Conservation (phyloP, 768 basidiomycete genomes). For the Termitomyces bulborhizus region DNA sequence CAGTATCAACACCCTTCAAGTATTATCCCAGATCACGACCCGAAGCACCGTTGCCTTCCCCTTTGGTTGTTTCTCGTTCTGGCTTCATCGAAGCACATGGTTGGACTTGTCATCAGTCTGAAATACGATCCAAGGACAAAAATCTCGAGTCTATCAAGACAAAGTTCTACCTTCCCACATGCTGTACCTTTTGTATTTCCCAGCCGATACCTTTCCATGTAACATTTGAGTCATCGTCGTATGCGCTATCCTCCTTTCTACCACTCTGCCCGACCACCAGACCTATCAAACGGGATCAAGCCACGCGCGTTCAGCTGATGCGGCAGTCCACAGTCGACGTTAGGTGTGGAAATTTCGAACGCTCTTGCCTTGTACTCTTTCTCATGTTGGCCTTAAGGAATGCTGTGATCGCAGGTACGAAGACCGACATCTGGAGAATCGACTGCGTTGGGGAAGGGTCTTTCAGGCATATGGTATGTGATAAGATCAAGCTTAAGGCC, state of each 20-base stretch:
- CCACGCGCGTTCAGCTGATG: slow-evolving; percentile 55
- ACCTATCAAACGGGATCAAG: slow-evolving; percentile 22
- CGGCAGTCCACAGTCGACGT: slow-evolving; percentile 68
- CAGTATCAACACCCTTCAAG: slow-evolving; percentile 46
- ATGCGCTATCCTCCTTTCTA: slow-evolving; percentile 54
- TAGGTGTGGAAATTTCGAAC: slow-evolving; percentile 23
- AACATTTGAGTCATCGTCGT: slow-evolving; percentile 47
- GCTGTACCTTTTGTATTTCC: slow-evolving; percentile 51
- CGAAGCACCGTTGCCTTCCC: slow-evolving; percentile 40
- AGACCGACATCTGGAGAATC: slow-evolving; percentile 66
- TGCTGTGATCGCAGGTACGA: slow-evolving; percentile 39
- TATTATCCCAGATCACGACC: slow-evolving; percentile 67
- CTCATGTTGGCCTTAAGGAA: slow-evolving; percentile 29
- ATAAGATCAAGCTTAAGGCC: not conserved
- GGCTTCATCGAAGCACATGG: slow-evolving; percentile 40
- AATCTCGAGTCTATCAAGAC: slow-evolving; percentile 32
- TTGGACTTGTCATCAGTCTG: slow-evolving; percentile 45
- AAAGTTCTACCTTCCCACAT: slow-evolving; percentile 49
- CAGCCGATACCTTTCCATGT: slow-evolving; percentile 66
- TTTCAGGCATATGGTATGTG: slow-evolving; percentile 50
- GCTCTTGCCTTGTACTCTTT: not conserved
- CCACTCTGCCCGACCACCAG: slow-evolving; percentile 47
- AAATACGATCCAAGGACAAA: slow-evolving; percentile 32
- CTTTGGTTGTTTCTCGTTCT: slow-evolving; percentile 26
- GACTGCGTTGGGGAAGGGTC: slow-evolving; percentile 59